Percentiles rank a stretch among this genome's conserved stretches.
Evolutionary conservation across 495 filamentous ascomycete genomes (phyloP).

Genomic region (Hyphodiscus hymeniophilus): DNA sequence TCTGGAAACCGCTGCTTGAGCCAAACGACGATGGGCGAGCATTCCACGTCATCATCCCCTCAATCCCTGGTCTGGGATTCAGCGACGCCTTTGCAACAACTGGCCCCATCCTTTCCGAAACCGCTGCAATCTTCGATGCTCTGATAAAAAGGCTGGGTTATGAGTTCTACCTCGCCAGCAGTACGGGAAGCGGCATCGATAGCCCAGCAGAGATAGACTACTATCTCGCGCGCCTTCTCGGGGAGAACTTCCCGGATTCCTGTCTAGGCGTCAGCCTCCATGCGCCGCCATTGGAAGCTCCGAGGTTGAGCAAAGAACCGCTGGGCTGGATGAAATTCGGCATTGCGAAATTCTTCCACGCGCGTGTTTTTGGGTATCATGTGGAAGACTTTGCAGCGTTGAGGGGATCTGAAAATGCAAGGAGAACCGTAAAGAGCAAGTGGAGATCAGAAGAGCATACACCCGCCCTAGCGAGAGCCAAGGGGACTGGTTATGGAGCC

Average conservation of each 20-base stretch:
- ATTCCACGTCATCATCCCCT: conserved; percentile 59
- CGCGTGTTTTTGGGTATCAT: conserved; percentile 32
- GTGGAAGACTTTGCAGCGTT: conserved; percentile 26
- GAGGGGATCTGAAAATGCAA: not conserved
- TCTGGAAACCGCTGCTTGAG: no score
- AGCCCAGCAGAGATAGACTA: conserved; percentile 37
- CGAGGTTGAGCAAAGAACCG: conserved; percentile 25
- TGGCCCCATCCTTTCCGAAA: conserved; percentile 35
- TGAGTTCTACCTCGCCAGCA: conserved; percentile 48
- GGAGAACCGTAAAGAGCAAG: not conserved
- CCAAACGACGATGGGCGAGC: conserved; percentile 34
- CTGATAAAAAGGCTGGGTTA: conserved; percentile 64
- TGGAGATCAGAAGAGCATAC: conserved; percentile 1
- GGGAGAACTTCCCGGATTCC: conserved; percentile 41
- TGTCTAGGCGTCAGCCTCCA: conserved; percentile 60
- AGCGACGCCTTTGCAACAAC: conserved; percentile 47
- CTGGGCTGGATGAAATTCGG: conserved; percentile 35
- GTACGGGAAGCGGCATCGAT: conserved; percentile 26
- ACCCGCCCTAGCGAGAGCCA: not conserved
- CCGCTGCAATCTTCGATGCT: conserved; percentile 52
- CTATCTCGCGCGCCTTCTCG: conserved; percentile 48
- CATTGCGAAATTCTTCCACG: conserved; percentile 32
- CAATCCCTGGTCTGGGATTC: conserved; percentile 68
- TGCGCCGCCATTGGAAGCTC: conserved; percentile 30
- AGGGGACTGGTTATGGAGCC: not conserved